Evolutionary conservation across 768 basidiomycete species (phyloP), one percentile per base, ranked within the genome.

Genomic region (Neoboletus magnificus): DNA sequence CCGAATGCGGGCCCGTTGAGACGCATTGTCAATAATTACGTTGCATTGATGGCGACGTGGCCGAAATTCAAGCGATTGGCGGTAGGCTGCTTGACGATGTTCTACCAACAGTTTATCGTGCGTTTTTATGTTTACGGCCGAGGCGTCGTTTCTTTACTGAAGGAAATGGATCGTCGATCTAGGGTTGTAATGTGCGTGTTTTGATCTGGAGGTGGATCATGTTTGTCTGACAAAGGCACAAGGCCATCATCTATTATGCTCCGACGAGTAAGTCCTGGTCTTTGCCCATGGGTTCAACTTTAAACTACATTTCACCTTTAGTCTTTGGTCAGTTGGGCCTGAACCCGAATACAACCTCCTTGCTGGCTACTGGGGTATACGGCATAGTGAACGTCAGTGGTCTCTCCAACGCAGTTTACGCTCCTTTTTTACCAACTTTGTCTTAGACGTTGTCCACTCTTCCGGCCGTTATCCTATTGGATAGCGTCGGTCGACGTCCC

Each of bases 311-410:
- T 60, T 61, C 7, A 62, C 53, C 10, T 35, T 59, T n/a, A 65
- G 76, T 77, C 36, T 77, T 77, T 52, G 64, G 70, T 48, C 73
- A 74, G 50, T 54, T 77, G n/a, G 74, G 74, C n/a, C 59, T 77
- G 33, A 66, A 74, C 22, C 71, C 70, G 0, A 73, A 69, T 36
- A 76, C 76, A 1, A 73, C 76, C 1, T 77, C 76, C 9, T 55
- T 77, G 7, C 59, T 77, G 11, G 76, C 76, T n/a, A 73, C 75
- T 1, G 76, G 76, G 13, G 73, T 75, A 22, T 74, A 69, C 20
- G 76, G 76, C 8, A 63, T 76, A 57, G 68, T 71, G 16, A 73
- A 69, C 15, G 65, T 64, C 44, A 37, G 62, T 58, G 4, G 9
- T 27, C 3, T 46, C 29, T 56, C 18, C 33, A 16, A 22, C 23